Evolutionary conservation across 306 rosid species (phyloP).

Genomic region (Senna tora): DNA sequence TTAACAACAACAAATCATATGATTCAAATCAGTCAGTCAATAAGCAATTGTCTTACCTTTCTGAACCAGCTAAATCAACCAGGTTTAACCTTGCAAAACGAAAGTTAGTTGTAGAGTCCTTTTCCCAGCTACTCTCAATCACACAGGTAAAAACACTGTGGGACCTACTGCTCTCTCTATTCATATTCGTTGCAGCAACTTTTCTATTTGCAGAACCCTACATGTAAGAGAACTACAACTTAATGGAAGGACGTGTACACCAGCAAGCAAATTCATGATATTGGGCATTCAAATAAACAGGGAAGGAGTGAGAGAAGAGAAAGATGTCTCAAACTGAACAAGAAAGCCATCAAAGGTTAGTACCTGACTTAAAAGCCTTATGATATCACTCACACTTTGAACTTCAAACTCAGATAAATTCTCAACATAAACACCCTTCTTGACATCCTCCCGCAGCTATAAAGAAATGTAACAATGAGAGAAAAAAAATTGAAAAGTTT

Average conservation of each 20-base stretch:
- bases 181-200: slow-evolving; percentile 98
- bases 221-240: slow-evolving; percentile 42
- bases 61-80: slow-evolving; percentile 99
- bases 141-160: slow-evolving; percentile 97
- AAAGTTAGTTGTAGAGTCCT: slow-evolving; percentile 81
- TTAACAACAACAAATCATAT: too few species aligned
- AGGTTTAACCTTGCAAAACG: slow-evolving; percentile 92
- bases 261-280: slow-evolving; percentile 16
- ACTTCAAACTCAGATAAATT: slow-evolving; percentile 93
- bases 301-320: slow-evolving; percentile 19
- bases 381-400: slow-evolving; percentile 73
- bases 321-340: slow-evolving; percentile 32
- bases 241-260: slow-evolving; percentile 35
- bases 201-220: slow-evolving; percentile 96
- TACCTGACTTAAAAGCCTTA: slow-evolving; percentile 87
- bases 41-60: slow-evolving; percentile 58
- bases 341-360: slow-evolving; percentile 19
- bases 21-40: slow-evolving; percentile 37
- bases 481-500: slow-evolving; percentile 22
- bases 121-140: slow-evolving; percentile 97
- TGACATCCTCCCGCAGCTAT: slow-evolving; percentile 92
- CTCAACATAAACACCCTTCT: slow-evolving; percentile 92
- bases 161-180: slow-evolving; percentile 97
- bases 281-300: slow-evolving; percentile 25
- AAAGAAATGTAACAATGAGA: slow-evolving; percentile 33